These are phyloP conservation scores for Arthrobotrys pseudoclavata DNA, from an alignment of 2,329 filamentous ascomycete genomes.

Conservation along the genomic window DNA sequence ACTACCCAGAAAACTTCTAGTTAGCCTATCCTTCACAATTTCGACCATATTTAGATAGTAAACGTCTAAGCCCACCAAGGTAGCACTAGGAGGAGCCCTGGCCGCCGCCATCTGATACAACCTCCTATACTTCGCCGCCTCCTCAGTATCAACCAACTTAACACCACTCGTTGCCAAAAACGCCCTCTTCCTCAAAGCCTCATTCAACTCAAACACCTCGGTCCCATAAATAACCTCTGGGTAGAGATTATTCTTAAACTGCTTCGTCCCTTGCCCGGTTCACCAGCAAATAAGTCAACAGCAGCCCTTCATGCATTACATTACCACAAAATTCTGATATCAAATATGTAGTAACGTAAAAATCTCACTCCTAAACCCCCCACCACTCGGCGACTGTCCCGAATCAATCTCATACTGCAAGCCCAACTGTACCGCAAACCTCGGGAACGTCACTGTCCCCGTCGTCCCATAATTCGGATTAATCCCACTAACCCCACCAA, in stretches of 20 bases:
- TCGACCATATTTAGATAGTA: too few species aligned
- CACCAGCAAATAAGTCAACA: too few species aligned
- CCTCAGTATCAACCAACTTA: slow-evolving; percentile 67
- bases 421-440: slow-evolving; percentile 79
- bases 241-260: slow-evolving; percentile 65
- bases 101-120: too few species aligned
- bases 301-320: too few species aligned
- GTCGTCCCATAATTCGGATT: slow-evolving; percentile 78
- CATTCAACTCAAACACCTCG: slow-evolving; percentile 78
- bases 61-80: too few species aligned
- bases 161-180: slow-evolving; percentile 70
- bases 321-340: too few species aligned
- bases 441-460: slow-evolving; percentile 76
- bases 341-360: slow-evolving; percentile 30
- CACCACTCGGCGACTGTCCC: slow-evolving; percentile 74
- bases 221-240: slow-evolving; percentile 75
- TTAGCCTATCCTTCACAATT: too few species aligned
- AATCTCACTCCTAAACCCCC: slow-evolving; percentile 35
- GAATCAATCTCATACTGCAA: slow-evolving; percentile 82
- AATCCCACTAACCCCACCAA: slow-evolving; percentile 80
- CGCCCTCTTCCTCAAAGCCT: slow-evolving; percentile 71
- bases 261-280: too few species aligned
- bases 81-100: too few species aligned
- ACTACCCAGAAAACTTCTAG: too few species aligned
- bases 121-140: too few species aligned